Evolutionary conservation across 306 rosid species (phyloP).

Genomic region (Phaseolus lunatus): DNA sequence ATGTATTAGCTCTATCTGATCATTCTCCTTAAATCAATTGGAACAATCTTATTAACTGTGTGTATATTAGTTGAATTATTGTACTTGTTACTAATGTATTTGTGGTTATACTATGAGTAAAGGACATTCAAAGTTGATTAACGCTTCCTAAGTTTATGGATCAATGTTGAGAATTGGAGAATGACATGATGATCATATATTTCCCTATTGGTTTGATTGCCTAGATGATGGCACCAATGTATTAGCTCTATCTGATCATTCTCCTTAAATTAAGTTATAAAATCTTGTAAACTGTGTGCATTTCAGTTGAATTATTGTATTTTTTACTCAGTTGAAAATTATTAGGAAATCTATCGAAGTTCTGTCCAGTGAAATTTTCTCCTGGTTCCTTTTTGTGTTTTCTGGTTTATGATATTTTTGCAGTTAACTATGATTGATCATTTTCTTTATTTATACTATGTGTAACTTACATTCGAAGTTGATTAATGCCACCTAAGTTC

Average conservation of each 20-base stretch:
- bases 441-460: not conserved
- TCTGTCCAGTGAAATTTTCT: too few species aligned
- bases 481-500: not conserved
- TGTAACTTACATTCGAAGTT: not conserved
- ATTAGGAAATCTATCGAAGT: too few species aligned
- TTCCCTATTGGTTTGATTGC: slow-evolving; percentile 48
- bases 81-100: too few species aligned
- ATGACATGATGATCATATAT: slow-evolving; percentile 47
- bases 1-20: slow-evolving; percentile 62
- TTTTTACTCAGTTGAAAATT: too few species aligned
- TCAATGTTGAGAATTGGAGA: not conserved
- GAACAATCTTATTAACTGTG: too few species aligned
- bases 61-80: too few species aligned
- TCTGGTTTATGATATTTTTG: too few species aligned
- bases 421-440: too few species aligned
- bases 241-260: slow-evolving; percentile 32
- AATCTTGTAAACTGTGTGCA: too few species aligned
- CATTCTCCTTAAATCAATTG: slow-evolving; percentile 36
- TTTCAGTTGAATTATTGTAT: too few species aligned
- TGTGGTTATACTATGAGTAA: not conserved
- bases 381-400: too few species aligned
- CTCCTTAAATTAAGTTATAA: not conserved
- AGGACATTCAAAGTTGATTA: not conserved
- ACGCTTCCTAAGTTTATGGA: not conserved
- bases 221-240: slow-evolving; percentile 49